These are phyloP conservation scores for Ascosphaera apis DNA, from an alignment of 2,329 filamentous ascomycete genomes.

Conservation along the genomic window DNA sequence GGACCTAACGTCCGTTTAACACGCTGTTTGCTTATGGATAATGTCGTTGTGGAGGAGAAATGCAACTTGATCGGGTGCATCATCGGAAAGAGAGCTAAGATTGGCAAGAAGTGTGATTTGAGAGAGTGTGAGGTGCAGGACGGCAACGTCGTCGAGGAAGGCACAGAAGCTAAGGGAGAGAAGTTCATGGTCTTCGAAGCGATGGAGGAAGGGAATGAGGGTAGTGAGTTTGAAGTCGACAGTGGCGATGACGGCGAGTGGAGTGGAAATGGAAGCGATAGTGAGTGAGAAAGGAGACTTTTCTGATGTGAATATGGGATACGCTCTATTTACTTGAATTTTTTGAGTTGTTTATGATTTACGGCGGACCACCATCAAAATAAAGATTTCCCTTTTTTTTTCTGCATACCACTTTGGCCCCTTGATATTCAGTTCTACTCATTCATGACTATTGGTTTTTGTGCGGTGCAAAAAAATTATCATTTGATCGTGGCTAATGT, in stretches of 20 bases:
- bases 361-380: too few species aligned
- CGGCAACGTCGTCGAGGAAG: slow-evolving; percentile 56
- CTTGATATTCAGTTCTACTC: too few species aligned
- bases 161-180: slow-evolving; percentile 40
- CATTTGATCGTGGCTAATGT: too few species aligned
- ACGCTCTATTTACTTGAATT: too few species aligned
- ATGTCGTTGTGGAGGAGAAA: slow-evolving; percentile 60
- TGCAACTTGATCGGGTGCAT: slow-evolving; percentile 76
- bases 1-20: slow-evolving; percentile 62
- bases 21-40: slow-evolving; percentile 85
- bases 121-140: slow-evolving; percentile 87
- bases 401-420: too few species aligned
- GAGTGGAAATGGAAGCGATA: not conserved
- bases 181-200: slow-evolving; percentile 35
- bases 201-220: slow-evolving; percentile 12
- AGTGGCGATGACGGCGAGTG: not conserved
- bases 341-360: too few species aligned
- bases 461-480: too few species aligned
- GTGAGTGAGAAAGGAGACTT: not conserved
- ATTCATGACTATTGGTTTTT: too few species aligned
- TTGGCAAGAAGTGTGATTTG: slow-evolving; percentile 62
- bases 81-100: slow-evolving; percentile 53
- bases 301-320: too few species aligned
- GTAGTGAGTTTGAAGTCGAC: not conserved
- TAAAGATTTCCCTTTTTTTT: too few species aligned